These are phyloP conservation scores for Nannizziopsis arthrosporioides DNA, from an alignment of 2,329 filamentous ascomycete genomes.

Conservation along the genomic window DNA sequence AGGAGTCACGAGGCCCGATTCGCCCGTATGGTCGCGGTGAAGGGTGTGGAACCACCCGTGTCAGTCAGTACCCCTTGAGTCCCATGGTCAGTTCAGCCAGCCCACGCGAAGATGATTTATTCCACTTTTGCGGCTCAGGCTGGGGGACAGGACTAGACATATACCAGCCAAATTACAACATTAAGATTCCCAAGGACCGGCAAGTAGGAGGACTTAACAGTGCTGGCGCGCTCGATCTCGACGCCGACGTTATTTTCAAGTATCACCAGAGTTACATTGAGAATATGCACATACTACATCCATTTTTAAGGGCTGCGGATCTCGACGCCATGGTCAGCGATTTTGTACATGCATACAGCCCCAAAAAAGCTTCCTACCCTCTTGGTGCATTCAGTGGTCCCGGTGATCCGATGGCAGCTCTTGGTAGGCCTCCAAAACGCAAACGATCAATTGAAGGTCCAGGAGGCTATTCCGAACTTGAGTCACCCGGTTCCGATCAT, in stretches of 20 bases:
- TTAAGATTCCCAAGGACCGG: constrained; percentile 19
- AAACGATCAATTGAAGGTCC: constrained; percentile 14
- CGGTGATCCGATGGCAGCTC: not conserved
- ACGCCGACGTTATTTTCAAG: constrained; percentile 39
- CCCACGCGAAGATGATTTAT: constrained; percentile 21
- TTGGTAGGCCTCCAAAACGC: constrained; percentile 13
- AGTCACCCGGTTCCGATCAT: constrained; percentile 10
- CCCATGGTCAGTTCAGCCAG: constrained; percentile 15
- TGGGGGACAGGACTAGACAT: constrained; percentile 41
- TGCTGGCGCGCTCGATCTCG: constrained; percentile 43
- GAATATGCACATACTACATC: constrained; percentile 53
- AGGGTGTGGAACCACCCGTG: constrained; percentile 46
- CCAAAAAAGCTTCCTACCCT: constrained; percentile 2
- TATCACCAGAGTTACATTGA: constrained; percentile 46
- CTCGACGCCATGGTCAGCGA: constrained; percentile 42
- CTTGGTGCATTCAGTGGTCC: not conserved
- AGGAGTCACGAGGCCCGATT: constrained; percentile 61
- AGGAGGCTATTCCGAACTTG: constrained; percentile 9
- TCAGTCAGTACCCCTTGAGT: constrained; percentile 16
- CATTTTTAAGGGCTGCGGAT: constrained; percentile 47
- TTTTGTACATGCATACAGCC: constrained; percentile 42
- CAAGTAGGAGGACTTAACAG: constrained; percentile 41
- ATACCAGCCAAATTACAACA: constrained; percentile 22
- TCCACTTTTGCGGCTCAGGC: constrained; percentile 31
- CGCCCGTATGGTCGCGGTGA: constrained; percentile 70